These are phyloP conservation scores for Hyphodiscus hymeniophilus DNA, from an alignment of 495 filamentous ascomycete genomes.

Conservation along the genomic window DNA sequence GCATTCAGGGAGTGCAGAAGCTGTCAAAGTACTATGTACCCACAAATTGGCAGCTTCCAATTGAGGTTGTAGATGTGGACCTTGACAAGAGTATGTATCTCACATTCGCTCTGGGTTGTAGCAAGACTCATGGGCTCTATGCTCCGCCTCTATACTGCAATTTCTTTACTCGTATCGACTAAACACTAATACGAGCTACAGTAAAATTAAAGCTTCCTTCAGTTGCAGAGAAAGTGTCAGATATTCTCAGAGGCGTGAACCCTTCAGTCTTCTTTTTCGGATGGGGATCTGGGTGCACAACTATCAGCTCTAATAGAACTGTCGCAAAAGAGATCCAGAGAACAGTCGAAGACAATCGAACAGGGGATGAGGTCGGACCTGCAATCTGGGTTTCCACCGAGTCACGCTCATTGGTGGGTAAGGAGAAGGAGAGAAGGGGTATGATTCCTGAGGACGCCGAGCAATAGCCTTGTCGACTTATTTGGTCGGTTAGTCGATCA, in stretches of 20 bases:
- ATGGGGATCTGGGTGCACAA: conserved; percentile 51
- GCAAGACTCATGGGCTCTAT: too few relatives aligned
- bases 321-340: conserved; percentile 55
- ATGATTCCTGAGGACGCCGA: too few relatives aligned
- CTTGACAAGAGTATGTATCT: not conserved
- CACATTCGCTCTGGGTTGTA: too few relatives aligned
- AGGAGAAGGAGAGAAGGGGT: conserved; percentile 26
- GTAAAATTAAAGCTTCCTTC: conserved; percentile 11
- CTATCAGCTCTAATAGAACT: conserved; percentile 59
- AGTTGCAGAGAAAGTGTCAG: conserved; percentile 24
- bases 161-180: too few relatives aligned
- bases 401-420: conserved; percentile 56
- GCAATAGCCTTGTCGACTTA: too few relatives aligned
- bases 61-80: conserved; percentile 21
- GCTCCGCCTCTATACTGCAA: too few relatives aligned
- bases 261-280: conserved; percentile 62
- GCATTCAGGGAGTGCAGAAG: conserved; percentile 16
- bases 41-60: conserved; percentile 22
- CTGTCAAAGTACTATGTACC: conserved; percentile 24
- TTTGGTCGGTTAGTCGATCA: too few relatives aligned
- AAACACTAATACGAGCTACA: too few relatives aligned
- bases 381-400: conserved; percentile 53
- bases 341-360: conserved; percentile 33
- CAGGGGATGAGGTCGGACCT: conserved; percentile 39
- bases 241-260: conserved; percentile 52